Percentiles rank a stretch among this genome's conserved stretches.
phyloP scores from a whole-genome alignment of 1,139 yeast species.

The Kodamaea sp. region DNA sequence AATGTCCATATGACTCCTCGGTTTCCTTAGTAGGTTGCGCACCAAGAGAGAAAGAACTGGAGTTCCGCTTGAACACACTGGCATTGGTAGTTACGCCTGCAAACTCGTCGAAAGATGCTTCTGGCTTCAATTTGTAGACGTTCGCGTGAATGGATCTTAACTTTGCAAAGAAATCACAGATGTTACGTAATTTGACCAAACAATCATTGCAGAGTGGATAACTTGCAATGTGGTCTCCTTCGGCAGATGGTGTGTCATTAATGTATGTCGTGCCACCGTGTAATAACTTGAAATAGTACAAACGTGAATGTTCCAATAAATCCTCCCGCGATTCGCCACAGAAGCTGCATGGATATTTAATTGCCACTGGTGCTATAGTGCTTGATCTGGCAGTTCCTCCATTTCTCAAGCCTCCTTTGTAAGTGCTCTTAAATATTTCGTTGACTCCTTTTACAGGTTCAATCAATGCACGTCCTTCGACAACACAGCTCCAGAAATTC shows the following conservation, averaged over 20 bases:
- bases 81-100: slow-evolving; percentile 10
- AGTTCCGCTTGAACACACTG: slow-evolving; percentile 21
- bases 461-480: slow-evolving; percentile 79
- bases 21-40: neutral
- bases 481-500: slow-evolving; percentile 62
- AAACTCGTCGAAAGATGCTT: slow-evolving; percentile 24
- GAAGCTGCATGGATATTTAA: slow-evolving; percentile 70
- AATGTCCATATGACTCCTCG: slow-evolving; percentile 7
- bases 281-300: slow-evolving; percentile 61
- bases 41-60: slow-evolving; percentile 9
- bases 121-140: slow-evolving; percentile 40
- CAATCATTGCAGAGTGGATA: slow-evolving; percentile 88
- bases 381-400: slow-evolving; percentile 3
- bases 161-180: slow-evolving; percentile 77
- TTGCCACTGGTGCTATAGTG: slow-evolving; percentile 62
- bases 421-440: slow-evolving; percentile 54
- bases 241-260: slow-evolving; percentile 8
- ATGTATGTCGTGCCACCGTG: slow-evolving; percentile 16
- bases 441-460: slow-evolving; percentile 88
- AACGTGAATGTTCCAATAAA: slow-evolving; percentile 71
- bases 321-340: slow-evolving; percentile 79
- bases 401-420: slow-evolving; percentile 11
- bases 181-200: slow-evolving; percentile 72
- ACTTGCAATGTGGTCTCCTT: slow-evolving; percentile 33
- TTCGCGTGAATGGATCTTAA: slow-evolving; percentile 62